Percentiles rank a stretch among this genome's conserved stretches.
These are phyloP conservation scores for Rhodomyrtus tomentosa DNA, from an alignment of 345 rosid genomes.

Conservation along the genomic window DNA sequence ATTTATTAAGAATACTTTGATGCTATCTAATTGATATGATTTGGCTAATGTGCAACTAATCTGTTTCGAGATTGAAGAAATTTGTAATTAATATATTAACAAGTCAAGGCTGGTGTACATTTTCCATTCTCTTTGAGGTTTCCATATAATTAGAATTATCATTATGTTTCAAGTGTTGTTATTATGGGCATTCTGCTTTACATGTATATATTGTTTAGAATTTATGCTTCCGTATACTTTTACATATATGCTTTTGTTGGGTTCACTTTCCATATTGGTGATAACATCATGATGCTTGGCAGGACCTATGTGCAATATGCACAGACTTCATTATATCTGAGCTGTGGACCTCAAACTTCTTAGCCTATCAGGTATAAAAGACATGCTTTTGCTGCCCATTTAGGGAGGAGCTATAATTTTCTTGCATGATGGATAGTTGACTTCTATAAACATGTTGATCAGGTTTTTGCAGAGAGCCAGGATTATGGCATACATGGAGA, in stretches of 20 bases:
- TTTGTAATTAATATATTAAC: not conserved
- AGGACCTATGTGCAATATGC: constrained; percentile 96
- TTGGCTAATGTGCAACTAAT: not conserved
- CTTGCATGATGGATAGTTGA: not conserved
- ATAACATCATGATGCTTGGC: constrained; percentile 3
- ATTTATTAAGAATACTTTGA: not conserved
- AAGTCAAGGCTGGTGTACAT: not conserved
- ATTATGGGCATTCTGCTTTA: not conserved
- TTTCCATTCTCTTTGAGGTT: not conserved
- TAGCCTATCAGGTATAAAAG: constrained; percentile 72
- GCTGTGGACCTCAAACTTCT: constrained; percentile 82
- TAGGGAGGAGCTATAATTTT: not conserved
- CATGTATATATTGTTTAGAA: not conserved
- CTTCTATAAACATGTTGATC: not conserved
- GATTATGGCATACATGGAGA: constrained; percentile 96
- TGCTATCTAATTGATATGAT: not conserved
- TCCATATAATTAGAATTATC: not conserved
- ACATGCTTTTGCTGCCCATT: not conserved
- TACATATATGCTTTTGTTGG: not conserved
- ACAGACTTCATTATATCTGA: constrained; percentile 90
- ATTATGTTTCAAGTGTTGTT: not conserved
- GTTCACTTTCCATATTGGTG: not conserved
- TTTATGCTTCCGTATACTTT: not conserved
- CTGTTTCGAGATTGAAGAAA: not conserved
- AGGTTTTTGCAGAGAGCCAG: constrained; percentile 98